Evolutionary conservation across 2,329 filamentous ascomycete species (phyloP).

Genomic region (Zasmidium angulare): DNA sequence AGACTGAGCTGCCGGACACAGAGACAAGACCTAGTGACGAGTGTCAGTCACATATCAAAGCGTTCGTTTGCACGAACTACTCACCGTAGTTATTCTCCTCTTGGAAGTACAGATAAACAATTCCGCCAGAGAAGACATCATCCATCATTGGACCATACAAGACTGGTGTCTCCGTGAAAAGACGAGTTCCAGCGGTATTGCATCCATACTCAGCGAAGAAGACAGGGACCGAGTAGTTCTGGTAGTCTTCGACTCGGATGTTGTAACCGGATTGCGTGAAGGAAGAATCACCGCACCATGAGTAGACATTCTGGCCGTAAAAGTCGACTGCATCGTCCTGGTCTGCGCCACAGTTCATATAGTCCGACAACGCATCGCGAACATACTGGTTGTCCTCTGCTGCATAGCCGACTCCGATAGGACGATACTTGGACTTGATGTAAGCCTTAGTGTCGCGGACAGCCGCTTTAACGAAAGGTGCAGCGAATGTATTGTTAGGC

Average conservation of each 20-base stretch:
- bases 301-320: slow-evolving; percentile 99
- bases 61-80: background rate
- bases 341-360: slow-evolving; percentile 82
- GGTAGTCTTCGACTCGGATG: slow-evolving; percentile 79
- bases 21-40: slow-evolving; percentile 64
- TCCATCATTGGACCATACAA: slow-evolving; percentile 82
- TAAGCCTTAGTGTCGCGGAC: slow-evolving; percentile 94
- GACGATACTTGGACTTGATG: slow-evolving; percentile 76
- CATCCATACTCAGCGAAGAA: slow-evolving; percentile 99
- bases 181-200: slow-evolving; percentile 69
- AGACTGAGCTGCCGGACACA: slow-evolving; percentile 59
- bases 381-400: slow-evolving; percentile 88
- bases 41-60: slow-evolving; percentile 4
- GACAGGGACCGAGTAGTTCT: slow-evolving; percentile 82
- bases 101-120: slow-evolving; percentile 98
- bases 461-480: slow-evolving; percentile 94
- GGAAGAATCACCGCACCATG: slow-evolving; percentile 87
- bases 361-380: slow-evolving; percentile 76
- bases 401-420: slow-evolving; percentile 88
- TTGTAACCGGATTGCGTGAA: slow-evolving; percentile 77
- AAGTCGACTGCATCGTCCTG: slow-evolving; percentile 74
- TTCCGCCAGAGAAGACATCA: slow-evolving; percentile 85
- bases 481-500: slow-evolving; percentile 81
- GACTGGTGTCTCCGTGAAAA: slow-evolving; percentile 79
- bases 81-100: slow-evolving; percentile 77